Evolutionary conservation across 2,329 filamentous ascomycete genomes (phyloP).

Genomic region (Salinomyces thailandicus): DNA sequence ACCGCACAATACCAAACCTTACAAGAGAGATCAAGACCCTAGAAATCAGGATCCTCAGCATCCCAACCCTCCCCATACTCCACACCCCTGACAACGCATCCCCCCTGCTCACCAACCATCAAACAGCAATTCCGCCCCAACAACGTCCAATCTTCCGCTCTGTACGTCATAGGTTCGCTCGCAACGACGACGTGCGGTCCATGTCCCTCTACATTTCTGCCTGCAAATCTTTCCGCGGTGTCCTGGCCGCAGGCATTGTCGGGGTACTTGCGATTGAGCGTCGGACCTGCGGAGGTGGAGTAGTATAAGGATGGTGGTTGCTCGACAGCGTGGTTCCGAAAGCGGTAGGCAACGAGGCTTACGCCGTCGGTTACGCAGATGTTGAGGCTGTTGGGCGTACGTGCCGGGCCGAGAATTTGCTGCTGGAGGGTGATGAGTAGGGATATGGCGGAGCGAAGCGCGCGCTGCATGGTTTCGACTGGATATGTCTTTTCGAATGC

Average conservation of each 20-base stretch:
- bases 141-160: constrained; percentile 41
- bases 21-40: too few relatives aligned
- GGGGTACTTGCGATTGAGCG: constrained; percentile 44
- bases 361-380: constrained; percentile 43
- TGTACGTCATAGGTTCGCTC: constrained; percentile 45
- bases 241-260: constrained; percentile 36
- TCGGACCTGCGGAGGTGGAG: constrained; percentile 38
- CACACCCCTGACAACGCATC: constrained; percentile 28
- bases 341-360: constrained; percentile 41
- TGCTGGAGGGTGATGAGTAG: constrained; percentile 38
- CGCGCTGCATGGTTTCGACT: constrained; percentile 33
- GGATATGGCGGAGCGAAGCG: constrained; percentile 34
- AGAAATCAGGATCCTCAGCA: constrained; percentile 26
- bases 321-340: constrained; percentile 42
- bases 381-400: constrained; percentile 42
- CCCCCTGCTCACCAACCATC: constrained; percentile 29
- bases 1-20: too few relatives aligned
- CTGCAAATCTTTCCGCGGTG: constrained; percentile 24
- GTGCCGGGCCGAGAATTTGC: constrained; percentile 29
- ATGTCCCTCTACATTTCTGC: constrained; percentile 29
- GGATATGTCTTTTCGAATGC: constrained; percentile 32
- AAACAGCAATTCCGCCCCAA: constrained; percentile 40
- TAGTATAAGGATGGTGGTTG: constrained; percentile 45
- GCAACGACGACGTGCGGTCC: constrained; percentile 45
- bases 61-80: constrained; percentile 32